Evolutionary conservation across 208 protist species (phyloP).

Genomic region (Polymyxa betae): DNA sequence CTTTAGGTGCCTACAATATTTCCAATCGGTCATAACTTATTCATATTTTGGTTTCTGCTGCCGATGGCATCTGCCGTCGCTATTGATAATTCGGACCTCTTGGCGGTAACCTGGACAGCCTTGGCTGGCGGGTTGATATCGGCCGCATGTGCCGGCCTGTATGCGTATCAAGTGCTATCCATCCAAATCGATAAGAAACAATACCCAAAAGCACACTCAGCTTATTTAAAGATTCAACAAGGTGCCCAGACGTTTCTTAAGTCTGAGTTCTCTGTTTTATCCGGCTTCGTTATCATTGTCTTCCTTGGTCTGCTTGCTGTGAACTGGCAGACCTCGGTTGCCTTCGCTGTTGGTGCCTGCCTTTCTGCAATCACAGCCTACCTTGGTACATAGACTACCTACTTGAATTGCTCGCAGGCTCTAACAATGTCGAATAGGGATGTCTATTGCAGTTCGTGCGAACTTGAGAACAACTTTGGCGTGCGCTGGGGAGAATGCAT

Average conservation of each 20-base stretch:
- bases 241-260: slow-evolving; percentile 54
- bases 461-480: slow-evolving; percentile 72
- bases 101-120: neutral
- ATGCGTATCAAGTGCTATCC: slow-evolving; percentile 53
- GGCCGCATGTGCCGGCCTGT: neutral
- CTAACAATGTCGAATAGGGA: slow-evolving; percentile 59
- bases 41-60: too few species aligned
- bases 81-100: neutral
- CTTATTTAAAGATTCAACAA: slow-evolving; percentile 18
- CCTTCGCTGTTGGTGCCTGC: slow-evolving; percentile 67
- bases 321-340: slow-evolving; percentile 51
- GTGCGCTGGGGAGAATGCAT: slow-evolving; percentile 29
- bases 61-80: too few species aligned
- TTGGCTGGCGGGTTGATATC: slow-evolving; percentile 37
- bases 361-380: slow-evolving; percentile 65
- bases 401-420: neutral
- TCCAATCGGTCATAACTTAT: too few species aligned
- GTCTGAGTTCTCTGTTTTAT: slow-evolving; percentile 46
- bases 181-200: slow-evolving; percentile 31
- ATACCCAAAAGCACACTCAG: slow-evolving; percentile 29
- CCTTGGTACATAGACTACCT: neutral
- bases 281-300: slow-evolving; percentile 51
- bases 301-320: slow-evolving; percentile 26
- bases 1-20: too few species aligned
- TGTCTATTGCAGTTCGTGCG: slow-evolving; percentile 71